Evolutionary conservation across 805 yeast species (phyloP).

Genomic region (Huiozyma sinensis): DNA sequence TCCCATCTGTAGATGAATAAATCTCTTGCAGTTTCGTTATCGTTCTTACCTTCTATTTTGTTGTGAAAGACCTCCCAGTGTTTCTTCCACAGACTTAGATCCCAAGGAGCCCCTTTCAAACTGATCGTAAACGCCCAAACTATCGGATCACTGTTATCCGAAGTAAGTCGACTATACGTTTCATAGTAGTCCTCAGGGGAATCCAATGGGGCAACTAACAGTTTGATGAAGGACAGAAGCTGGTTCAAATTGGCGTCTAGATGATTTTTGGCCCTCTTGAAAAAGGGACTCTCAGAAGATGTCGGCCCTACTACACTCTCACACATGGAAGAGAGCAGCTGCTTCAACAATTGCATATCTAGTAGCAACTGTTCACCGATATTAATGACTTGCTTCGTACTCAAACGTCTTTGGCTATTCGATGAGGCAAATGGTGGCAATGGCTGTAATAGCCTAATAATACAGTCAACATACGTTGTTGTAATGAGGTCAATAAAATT

Average conservation of each 20-base stretch:
- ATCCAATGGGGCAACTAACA: slow-evolving; percentile 24
- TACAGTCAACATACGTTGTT: slow-evolving; percentile 43
- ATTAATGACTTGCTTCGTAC: slow-evolving; percentile 18
- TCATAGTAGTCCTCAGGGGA: slow-evolving; percentile 38
- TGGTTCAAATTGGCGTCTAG: slow-evolving; percentile 14
- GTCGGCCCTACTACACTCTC: slow-evolving; percentile 12
- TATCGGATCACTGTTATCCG: slow-evolving; percentile 14
- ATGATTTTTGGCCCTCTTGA: slow-evolving; percentile 21
- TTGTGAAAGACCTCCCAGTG: slow-evolving; percentile 16
- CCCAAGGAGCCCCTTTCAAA: slow-evolving; percentile 25
- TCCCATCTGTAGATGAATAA: slow-evolving; percentile 17
- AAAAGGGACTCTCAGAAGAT: slow-evolving; percentile 11
- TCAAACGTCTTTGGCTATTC: slow-evolving; percentile 11
- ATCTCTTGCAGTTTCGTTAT: slow-evolving; percentile 4
- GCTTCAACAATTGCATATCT: slow-evolving; percentile 59
- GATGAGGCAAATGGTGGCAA: slow-evolving; percentile 41
- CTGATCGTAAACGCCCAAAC: slow-evolving; percentile 25
- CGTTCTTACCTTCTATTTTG: slow-evolving; percentile 3
- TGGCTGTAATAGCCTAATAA: slow-evolving; percentile 52
- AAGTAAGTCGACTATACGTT: slow-evolving; percentile 24
- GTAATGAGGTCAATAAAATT: slow-evolving; percentile 58
- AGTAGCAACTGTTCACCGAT: slow-evolving; percentile 71
- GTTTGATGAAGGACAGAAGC: slow-evolving; percentile 14
- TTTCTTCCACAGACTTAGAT: slow-evolving; percentile 21
- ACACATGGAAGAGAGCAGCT: slow-evolving; percentile 30